These are phyloP conservation scores for Aspergillus sparsus DNA, from an alignment of 495 filamentous ascomycete genomes.

Conservation along the genomic window DNA sequence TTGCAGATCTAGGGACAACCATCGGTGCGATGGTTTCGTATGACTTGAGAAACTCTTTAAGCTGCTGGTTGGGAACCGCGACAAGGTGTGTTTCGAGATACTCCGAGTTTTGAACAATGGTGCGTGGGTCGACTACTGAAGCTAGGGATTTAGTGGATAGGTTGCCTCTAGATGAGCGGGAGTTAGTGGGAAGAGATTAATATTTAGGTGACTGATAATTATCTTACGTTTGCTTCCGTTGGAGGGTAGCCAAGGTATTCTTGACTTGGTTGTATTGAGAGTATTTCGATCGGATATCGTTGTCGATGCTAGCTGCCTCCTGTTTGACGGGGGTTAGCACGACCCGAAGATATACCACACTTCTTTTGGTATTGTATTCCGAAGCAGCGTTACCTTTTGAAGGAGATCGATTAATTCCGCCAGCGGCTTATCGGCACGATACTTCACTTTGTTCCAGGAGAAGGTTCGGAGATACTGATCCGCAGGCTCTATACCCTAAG, in stretches of 20 bases:
- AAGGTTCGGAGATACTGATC: slow-evolving; percentile 90
- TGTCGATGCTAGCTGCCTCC: slow-evolving; percentile 87
- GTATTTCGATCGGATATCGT: slow-evolving; percentile 90
- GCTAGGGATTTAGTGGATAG: slow-evolving; percentile 90
- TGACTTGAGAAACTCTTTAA: slow-evolving; percentile 82
- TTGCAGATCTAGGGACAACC: slow-evolving; percentile 87
- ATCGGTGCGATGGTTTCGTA: slow-evolving; percentile 85
- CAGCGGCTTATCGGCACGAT: slow-evolving; percentile 85
- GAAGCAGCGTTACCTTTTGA: slow-evolving; percentile 63
- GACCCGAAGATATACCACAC: not conserved
- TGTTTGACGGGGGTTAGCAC: slow-evolving; percentile 31
- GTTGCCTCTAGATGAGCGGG: slow-evolving; percentile 65
- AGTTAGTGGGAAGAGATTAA: slow-evolving; percentile 21
- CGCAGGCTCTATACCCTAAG: slow-evolving; percentile 67
- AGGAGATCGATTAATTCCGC: slow-evolving; percentile 81
- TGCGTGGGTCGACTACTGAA: slow-evolving; percentile 75
- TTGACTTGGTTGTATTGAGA: slow-evolving; percentile 89
- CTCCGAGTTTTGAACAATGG: slow-evolving; percentile 85
- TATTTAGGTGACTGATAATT: slow-evolving; percentile 2
- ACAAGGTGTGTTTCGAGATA: slow-evolving; percentile 95
- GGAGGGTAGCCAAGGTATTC: slow-evolving; percentile 72
- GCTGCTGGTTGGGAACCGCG: slow-evolving; percentile 72
- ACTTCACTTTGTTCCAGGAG: slow-evolving; percentile 95
- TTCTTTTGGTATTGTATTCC: no score
- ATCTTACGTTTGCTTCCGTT: slow-evolving; percentile 80